phyloP scores from a whole-genome alignment of 2,329 filamentous ascomycete genomes.

The Pochonia chlamydosporia region DNA sequence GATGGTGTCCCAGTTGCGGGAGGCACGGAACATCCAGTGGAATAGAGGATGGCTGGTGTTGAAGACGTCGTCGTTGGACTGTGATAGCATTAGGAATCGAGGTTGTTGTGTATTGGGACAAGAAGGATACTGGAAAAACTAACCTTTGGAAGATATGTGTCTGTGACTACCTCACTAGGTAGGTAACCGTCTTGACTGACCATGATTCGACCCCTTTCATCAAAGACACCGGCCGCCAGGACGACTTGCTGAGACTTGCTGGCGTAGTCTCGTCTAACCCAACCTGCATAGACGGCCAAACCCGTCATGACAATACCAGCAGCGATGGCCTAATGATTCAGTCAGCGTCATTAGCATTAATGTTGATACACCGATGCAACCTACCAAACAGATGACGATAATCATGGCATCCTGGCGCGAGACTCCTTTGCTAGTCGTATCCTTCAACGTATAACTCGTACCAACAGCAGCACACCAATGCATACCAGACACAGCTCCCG shows the following conservation, averaged over 20 bases:
- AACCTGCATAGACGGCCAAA: slow-evolving; percentile 35
- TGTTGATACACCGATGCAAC: slow-evolving; percentile 16
- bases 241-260: slow-evolving; percentile 57
- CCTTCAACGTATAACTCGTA: slow-evolving; percentile 53
- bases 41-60: slow-evolving; percentile 72
- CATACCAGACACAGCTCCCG: slow-evolving; percentile 76
- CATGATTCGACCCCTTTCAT: slow-evolving; percentile 58
- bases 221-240: slow-evolving; percentile 59
- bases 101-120: not conserved
- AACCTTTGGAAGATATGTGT: slow-evolving; percentile 64
- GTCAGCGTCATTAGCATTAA: slow-evolving; percentile 2
- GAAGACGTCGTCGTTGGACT: slow-evolving; percentile 54
- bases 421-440: slow-evolving; percentile 21
- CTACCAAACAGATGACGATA: slow-evolving; percentile 65
- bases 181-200: slow-evolving; percentile 65
- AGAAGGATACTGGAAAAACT: slow-evolving; percentile 5
- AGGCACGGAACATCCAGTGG: slow-evolving; percentile 81
- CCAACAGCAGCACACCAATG: slow-evolving; percentile 74
- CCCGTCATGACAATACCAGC: slow-evolving; percentile 55
- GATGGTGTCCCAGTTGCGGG: slow-evolving; percentile 69
- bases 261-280: slow-evolving; percentile 46
- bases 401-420: slow-evolving; percentile 32
- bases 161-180: slow-evolving; percentile 72
- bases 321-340: slow-evolving; percentile 44
- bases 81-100: too few relatives aligned